These are phyloP conservation scores for Monilinia polystroma DNA, from an alignment of 2,329 filamentous ascomycete species.

Conservation along the genomic window DNA sequence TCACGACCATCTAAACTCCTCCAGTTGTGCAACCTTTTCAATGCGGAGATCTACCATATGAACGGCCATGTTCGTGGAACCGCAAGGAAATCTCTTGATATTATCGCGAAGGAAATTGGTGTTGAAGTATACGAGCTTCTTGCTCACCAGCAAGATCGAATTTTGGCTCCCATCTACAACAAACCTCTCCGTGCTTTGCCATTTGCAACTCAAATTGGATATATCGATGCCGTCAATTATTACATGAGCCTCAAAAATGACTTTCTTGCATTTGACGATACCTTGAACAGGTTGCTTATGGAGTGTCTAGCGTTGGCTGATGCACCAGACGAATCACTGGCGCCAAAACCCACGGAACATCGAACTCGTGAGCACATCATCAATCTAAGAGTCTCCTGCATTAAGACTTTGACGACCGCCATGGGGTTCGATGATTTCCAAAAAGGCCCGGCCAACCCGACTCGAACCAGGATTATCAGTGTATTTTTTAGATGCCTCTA, in stretches of 20 bases:
- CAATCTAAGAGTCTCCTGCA: constrained; percentile 86
- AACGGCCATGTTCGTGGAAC: constrained; percentile 92
- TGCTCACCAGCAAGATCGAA: constrained; percentile 82
- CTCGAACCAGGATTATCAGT: constrained; percentile 73
- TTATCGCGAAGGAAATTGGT: constrained; percentile 74
- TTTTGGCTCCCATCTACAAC: constrained; percentile 89
- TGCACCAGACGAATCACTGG: constrained; percentile 87
- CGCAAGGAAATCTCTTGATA: constrained; percentile 75
- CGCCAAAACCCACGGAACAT: constrained; percentile 90
- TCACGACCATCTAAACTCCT: constrained; percentile 66
- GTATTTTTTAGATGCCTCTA: constrained; percentile 99
- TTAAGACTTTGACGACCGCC: constrained; percentile 87
- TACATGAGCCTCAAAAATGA: constrained; percentile 86
- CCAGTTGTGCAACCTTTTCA: constrained; percentile 79
- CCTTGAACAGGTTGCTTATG: constrained; percentile 84
- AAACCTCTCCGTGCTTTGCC: constrained; percentile 92
- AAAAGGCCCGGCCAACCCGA: constrained; percentile 67
- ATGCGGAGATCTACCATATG: constrained; percentile 89
- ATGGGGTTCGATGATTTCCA: constrained; percentile 92
- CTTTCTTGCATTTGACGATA: constrained; percentile 88
- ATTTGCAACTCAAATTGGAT: constrained; percentile 94
- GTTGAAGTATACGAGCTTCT: constrained; percentile 86
- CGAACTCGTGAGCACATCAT: constrained; percentile 95
- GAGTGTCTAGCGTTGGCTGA: constrained; percentile 93
- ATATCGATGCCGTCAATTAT: constrained; percentile 96